These are phyloP conservation scores for Chalciporus chontae DNA, from an alignment of 768 basidiomycete species.

Conservation along the genomic window DNA sequence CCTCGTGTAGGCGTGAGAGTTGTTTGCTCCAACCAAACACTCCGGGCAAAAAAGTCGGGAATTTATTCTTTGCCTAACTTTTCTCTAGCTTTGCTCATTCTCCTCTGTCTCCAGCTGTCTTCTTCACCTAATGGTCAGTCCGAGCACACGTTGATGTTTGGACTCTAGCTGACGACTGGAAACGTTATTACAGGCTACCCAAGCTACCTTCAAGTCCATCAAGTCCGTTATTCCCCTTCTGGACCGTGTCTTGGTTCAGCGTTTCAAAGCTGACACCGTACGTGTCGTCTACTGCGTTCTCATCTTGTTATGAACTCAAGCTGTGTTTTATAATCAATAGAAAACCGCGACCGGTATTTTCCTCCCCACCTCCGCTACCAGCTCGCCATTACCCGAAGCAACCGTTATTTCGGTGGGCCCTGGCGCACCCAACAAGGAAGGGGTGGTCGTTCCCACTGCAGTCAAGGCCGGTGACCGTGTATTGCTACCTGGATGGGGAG, in stretches of 20 bases:
- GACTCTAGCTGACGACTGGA: conserved; percentile 1
- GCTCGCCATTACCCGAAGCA: conserved; percentile 88
- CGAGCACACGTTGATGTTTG: background rate
- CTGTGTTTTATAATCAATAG: conserved; percentile 36
- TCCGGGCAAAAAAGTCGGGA: conserved; percentile 20
- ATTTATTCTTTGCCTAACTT: conserved; percentile 8
- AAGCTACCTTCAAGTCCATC: conserved; percentile 95
- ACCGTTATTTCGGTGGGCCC: conserved; percentile 96
- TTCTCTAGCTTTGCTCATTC: conserved; percentile 27
- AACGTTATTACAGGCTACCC: conserved; percentile 55
- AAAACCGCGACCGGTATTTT: conserved; percentile 98
- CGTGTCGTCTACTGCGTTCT: conserved; percentile 30
- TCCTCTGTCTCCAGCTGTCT: conserved; percentile 7
- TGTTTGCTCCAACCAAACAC: conserved; percentile 31
- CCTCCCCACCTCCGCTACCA: conserved; percentile 87
- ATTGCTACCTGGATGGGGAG: conserved; percentile 94
- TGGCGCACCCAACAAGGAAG: conserved; percentile 88
- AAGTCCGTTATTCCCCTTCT: conserved; percentile 85
- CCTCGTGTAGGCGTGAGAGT: background rate
- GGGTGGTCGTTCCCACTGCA: conserved; percentile 62
- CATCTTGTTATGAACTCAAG: background rate
- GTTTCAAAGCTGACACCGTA: conserved; percentile 95
- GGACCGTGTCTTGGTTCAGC: conserved; percentile 95
- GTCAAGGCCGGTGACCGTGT: conserved; percentile 93
- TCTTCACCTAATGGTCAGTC: conserved; percentile 26